Base-by-base conservation (phyloP, 352 stramenopile genomes). In the Phytophthora fragariaefolia region DNA sequence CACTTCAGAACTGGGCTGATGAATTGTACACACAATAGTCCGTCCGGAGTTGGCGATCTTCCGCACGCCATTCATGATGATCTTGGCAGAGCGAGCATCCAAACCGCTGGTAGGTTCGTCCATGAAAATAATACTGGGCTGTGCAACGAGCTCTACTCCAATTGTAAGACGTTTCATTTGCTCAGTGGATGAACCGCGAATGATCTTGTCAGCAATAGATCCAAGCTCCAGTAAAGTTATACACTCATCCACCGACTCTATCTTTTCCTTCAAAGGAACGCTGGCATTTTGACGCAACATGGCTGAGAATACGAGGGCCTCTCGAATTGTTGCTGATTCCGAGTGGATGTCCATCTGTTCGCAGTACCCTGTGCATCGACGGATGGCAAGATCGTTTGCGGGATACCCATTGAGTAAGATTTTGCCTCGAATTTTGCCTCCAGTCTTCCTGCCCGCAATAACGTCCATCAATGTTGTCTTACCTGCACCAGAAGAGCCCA, bases 381-480 rank as follows among this genome's bases (percentile, higher is more conserved):
- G 70, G n/a, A 89, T 77, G 15, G 78, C 74, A 22, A 89, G 71
- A 18, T 80, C 75, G 4, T 74, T 85, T 1, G 80, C 77, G 0
- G 74, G 64, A 43, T 77, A 69, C 1, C 81, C 81, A 22, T 90
- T 92, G 10, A 77, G 71, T 22, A 90, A 26, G 20, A 97, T 85
- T 7, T 92, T 69, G 15, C 90, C 91, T 17, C 66, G 73, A 38
- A 95, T 86, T 27, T 74, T 82, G 8, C 95, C 95, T 28, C 82
- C 85, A 10, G 80, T 95, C 71, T 98, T 98, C 49, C 96, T 81
- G 4, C 96, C 76, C 1, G 95, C 91, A 45, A 99, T 96, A 1
- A 98, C 93, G 73, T 98, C 94, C 74, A 98, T 93, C 8, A 98
- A 76, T 2, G 96, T 98, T 3, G 95, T 98, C 70, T 98, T 98